Base-by-base conservation (phyloP, 805 yeast genomes). In the Teunomyces kruisii region DNA sequence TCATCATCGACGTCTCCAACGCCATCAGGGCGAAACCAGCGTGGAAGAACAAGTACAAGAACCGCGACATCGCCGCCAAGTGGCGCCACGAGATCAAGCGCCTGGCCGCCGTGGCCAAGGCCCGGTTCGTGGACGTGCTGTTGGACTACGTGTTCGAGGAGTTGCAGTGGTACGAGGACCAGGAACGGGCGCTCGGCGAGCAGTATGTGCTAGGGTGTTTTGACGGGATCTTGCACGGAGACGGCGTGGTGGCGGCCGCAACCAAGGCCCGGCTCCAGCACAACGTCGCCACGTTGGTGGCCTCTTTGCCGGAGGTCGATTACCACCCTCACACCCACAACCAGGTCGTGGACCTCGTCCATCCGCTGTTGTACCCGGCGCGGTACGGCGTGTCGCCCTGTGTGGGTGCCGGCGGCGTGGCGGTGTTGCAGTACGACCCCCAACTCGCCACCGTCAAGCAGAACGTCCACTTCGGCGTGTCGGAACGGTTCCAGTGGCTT, bases 21-120 rank as follows among this genome's bases (percentile, higher is more conserved):
- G 29, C 39, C 14, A 56, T 63, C 15, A 53, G 68, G 4, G 39
- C 17, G 17, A 65, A 62, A 46, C 62, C 60, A 7, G 49, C 58
- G 7, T 66, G 70, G 71, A 46, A 55, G 48, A 10, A 33, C 1
- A 64, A 65, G 43, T 52, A 45, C 32, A 50, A 54, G 26, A 48
- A 65, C 39, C 46, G 48, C 3, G 52, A 32, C n/a, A 59, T 66
- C 42, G 44, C 46, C 6, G 45, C 36, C 3, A 61, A 59, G 44
- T 66, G 71, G 71, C 52, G 40, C 42, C 26, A 33, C 3, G 70
- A 65, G 31, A 39, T 48, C n/a, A 26, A 39, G 9, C 45, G 32
- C 2, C 43, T 40, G n/a, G n/a, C 41, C 30, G 14, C 26, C 9
- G 41, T 14, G 17, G 38, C 22, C 19, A 42, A 19, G 22, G 22